phyloP scores from a whole-genome alignment of 169 alveolate species.

The Cryptosporidium sp. region DNA sequence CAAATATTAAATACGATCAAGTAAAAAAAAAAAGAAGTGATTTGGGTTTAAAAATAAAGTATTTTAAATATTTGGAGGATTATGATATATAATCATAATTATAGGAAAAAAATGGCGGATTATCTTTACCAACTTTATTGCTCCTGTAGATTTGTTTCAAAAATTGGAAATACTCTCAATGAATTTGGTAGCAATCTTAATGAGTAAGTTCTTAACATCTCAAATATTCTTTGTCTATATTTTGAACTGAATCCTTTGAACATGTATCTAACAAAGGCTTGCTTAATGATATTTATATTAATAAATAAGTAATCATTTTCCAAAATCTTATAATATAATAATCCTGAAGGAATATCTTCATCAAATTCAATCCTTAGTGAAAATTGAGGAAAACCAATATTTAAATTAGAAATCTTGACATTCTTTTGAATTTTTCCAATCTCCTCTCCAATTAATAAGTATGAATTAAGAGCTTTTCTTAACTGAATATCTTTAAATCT shows the following conservation, averaged over 20 bases:
- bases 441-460: slow-evolving; percentile 11
- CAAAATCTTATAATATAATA: slow-evolving; percentile 40
- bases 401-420: not conserved
- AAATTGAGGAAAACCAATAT: not conserved
- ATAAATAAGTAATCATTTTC: slow-evolving; percentile 12
- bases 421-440: not conserved
- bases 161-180: slow-evolving; percentile 8
- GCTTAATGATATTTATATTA: slow-evolving; percentile 41
- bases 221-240: slow-evolving; percentile 46
- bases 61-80: not conserved
- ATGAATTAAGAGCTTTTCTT: not conserved
- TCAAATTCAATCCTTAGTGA: not conserved
- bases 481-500: slow-evolving; percentile 1
- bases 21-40: not conserved
- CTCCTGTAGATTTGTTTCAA: not conserved
- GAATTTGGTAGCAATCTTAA: slow-evolving; percentile 49
- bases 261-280: slow-evolving; percentile 46
- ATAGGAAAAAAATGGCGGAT: not conserved
- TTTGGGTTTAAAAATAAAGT: not conserved
- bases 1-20: slow-evolving; percentile 28
- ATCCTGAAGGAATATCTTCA: slow-evolving; percentile 17
- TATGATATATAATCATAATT: not conserved
- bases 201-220: slow-evolving; percentile 50
- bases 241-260: slow-evolving; percentile 41
- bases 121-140: not conserved